Base-by-base conservation (phyloP, 2,329 filamentous ascomycete species). In the Cercospora citrullina region DNA sequence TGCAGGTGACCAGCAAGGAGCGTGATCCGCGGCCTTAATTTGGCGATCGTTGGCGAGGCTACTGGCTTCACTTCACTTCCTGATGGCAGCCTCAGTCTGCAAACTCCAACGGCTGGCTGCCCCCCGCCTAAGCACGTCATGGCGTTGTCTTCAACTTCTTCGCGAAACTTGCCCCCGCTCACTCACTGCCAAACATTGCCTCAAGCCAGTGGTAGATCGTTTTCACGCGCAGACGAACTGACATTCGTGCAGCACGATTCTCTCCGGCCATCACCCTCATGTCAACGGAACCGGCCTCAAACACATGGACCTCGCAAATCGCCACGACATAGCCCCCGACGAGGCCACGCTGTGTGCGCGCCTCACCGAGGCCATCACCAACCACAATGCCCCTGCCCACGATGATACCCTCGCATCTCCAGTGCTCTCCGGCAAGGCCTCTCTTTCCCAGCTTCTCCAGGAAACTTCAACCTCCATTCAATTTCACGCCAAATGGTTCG, bases 401-500 rank as follows among this genome's bases (percentile, higher is more conserved):
- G 63, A 55, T 33, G 21, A 61, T 30, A 48, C 63, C n/a, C 21
- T 63, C 9, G 59, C 55, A 31, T 65, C 61, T 16, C 63, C 59
- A 12, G n/a, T 42, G 23, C 53, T 57, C 18, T 33, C 57, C 21
- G 51, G 42, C 23, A 60, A 23, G n/a, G 51, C 65, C 6, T 48
- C 71, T 5, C 65, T 76, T 10, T 65, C 72, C 12, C 18, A 51
- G 18, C 68, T 73, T 5, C 72, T 77, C 12, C 71, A 69, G n/a
- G 63, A 72, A 26, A 71, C 72, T 14, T 66, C 73, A 5, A 69
- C 70, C 7, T 69, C 70, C 39, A 72, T 77, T 33, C 72, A 72
- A 21, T 75, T 72, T 60, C 71, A 77, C 62, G 75, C 76, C 26
- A 77, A 77, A 64, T 77, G 76, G 76, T 77, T 78, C 59, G 72